These are phyloP conservation scores for Phytophthora idaei DNA, from an alignment of 352 stramenopile species.

Conservation along the genomic window DNA sequence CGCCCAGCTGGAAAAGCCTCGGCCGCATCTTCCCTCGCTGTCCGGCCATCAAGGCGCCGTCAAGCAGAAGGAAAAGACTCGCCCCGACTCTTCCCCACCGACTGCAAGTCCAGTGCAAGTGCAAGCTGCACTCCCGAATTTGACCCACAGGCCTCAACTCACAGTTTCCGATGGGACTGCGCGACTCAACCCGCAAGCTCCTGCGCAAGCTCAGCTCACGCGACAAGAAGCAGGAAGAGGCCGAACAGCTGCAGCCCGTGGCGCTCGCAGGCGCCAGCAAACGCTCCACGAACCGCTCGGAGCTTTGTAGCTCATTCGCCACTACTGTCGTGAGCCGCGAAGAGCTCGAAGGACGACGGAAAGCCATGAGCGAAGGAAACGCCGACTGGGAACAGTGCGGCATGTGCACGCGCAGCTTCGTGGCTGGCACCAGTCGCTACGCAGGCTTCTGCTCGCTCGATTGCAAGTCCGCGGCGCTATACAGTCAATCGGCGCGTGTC, in stretches of 20 bases:
- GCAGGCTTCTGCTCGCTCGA: slow-evolving; percentile 73
- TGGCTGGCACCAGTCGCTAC: slow-evolving; percentile 56
- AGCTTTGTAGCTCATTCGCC: slow-evolving; percentile 71
- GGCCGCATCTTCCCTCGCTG: slow-evolving; percentile 28
- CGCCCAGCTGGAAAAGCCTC: slow-evolving; percentile 29
- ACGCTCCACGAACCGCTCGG: slow-evolving; percentile 49
- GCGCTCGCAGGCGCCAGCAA: slow-evolving; percentile 74
- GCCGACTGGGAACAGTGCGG: slow-evolving; percentile 53
- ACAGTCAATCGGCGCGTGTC: slow-evolving; percentile 40
- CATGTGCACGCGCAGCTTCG: slow-evolving; percentile 69
- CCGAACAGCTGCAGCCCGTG: slow-evolving; percentile 59
- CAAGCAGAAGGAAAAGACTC: neutral
- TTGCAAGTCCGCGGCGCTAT: slow-evolving; percentile 76
- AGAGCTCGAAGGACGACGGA: slow-evolving; percentile 46
- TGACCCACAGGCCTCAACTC: slow-evolving; percentile 1
- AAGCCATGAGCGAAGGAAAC: slow-evolving; percentile 58
- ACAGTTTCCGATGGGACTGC: slow-evolving; percentile 44
- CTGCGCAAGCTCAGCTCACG: slow-evolving; percentile 52
- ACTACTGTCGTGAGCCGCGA: slow-evolving; percentile 47
- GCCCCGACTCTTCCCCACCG: slow-evolving; percentile 16
- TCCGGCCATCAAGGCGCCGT: slow-evolving; percentile 11
- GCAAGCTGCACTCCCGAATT: slow-evolving; percentile 16
- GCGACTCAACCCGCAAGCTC: slow-evolving; percentile 51
- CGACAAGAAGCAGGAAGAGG: slow-evolving; percentile 63
- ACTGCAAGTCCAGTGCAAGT: slow-evolving; percentile 21